These are phyloP conservation scores for Colletotrichum eleusines DNA, from an alignment of 2,329 filamentous ascomycete genomes.

Conservation along the genomic window DNA sequence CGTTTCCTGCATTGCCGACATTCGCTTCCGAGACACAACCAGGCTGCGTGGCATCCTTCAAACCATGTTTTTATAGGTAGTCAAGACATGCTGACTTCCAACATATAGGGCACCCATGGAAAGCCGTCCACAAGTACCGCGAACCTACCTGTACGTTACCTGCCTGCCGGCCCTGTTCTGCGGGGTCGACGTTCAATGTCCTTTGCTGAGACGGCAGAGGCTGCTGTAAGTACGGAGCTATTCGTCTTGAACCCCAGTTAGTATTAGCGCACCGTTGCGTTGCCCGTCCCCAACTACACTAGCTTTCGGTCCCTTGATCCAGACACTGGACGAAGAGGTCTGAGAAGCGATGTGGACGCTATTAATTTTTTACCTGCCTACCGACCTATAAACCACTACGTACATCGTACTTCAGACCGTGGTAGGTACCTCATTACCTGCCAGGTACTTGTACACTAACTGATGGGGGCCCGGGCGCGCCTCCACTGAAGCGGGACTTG, in stretches of 20 bases:
- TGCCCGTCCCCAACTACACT: neutral
- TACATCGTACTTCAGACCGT: too few relatives aligned
- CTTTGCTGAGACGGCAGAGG: too few relatives aligned
- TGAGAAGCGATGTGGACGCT: neutral
- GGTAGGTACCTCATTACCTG: too few relatives aligned
- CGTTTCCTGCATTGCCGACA: neutral
- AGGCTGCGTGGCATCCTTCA: neutral
- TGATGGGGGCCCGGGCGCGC: neutral
- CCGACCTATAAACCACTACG: too few relatives aligned
- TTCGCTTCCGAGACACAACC: neutral
- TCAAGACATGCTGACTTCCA: too few relatives aligned
- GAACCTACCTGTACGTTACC: too few relatives aligned
- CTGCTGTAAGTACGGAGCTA: too few relatives aligned
- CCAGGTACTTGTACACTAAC: neutral
- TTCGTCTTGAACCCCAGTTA: neutral
- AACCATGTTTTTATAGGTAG: too few relatives aligned
- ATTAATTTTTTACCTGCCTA: too few relatives aligned
- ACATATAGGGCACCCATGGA: neutral
- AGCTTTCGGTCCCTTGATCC: neutral
- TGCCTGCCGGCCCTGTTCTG: too few relatives aligned
- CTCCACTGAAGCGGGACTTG: constrained; percentile 2
- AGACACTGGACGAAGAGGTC: neutral
- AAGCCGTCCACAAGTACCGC: too few relatives aligned
- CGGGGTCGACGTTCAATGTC: too few relatives aligned
- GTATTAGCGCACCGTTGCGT: constrained; percentile 5